Base-by-base conservation (phyloP, 192 early-diverging fungal species). In the Gryganskiella cystojenkinii region DNA sequence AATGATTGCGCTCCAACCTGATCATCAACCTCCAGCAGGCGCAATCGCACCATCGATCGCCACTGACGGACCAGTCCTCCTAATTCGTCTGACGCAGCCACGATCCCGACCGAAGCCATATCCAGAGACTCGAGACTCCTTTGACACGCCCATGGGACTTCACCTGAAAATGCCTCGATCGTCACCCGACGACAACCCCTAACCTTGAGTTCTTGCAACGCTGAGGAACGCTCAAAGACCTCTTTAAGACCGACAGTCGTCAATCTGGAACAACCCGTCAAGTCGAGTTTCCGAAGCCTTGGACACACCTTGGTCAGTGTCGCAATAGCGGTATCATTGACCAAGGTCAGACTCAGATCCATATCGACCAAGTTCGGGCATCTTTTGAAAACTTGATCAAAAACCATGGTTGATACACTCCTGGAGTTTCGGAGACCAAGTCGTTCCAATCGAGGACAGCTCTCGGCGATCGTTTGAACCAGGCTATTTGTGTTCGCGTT, bases 401-500 rank as follows among this genome's bases (percentile, higher is more conserved):
- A 78, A 2, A 60, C 67, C 4, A 61, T 19, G 6, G 74, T 60
- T 8, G 60, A 49, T 19, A 78, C 45, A 35, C 65, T 68, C 35
- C 64, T 78, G 1, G 74, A 67, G 25, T 69, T 67, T 4, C 43
- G 61, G 20, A 78, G 46, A 6, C 56, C 61, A 2, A 78, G 74
- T 43, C 45, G 51, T 6, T 33, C 20, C 15, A 78, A 22, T 9
- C 42, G 51, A 1, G 74, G 47, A 25, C 74, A 57, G 40, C 46
- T 54, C 17, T 69, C 24, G 17, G 74, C 67, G 50, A 78, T 78
- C 1, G 43, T 60, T 30, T 76, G 73, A 9, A 68, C 33, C 11
- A 59, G 67, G 20, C 64, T 46, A n/a, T 68, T 76, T 59, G 67
- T 76, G 54, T 62, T 76, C 22, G 73, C 64, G 30, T 76, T 76